Evolutionary conservation across 169 alveolate genomes (phyloP).

Genomic region (Eimeria maxima): DNA sequence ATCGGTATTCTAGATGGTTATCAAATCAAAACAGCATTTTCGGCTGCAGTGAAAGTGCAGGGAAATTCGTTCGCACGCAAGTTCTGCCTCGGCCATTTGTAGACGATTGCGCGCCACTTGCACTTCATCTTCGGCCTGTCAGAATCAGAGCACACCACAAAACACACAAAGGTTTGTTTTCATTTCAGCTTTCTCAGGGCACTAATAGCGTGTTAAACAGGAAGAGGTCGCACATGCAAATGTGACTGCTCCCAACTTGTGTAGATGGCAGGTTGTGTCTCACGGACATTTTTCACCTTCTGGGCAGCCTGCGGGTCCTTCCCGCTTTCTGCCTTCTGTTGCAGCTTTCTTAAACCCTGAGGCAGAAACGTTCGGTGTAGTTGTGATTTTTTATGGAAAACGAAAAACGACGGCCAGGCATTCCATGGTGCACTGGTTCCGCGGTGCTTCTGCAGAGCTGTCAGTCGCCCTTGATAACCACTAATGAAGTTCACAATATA

Average conservation of each 20-base stretch:
- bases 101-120: constrained; percentile 33
- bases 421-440: background rate
- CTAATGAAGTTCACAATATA: background rate
- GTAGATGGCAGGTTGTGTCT: background rate
- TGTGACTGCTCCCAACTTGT: no score
- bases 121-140: constrained; percentile 62
- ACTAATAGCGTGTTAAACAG: background rate
- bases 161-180: no score
- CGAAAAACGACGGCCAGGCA: no score
- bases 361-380: background rate
- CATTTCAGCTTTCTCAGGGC: background rate
- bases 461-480: background rate
- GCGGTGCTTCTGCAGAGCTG: background rate
- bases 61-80: background rate
- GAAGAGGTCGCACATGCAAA: background rate
- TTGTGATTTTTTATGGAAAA: no score
- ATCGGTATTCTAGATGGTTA: no score
- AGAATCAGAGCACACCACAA: background rate
- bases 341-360: constrained; percentile 46
- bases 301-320: constrained; percentile 40
- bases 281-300: constrained; percentile 27
- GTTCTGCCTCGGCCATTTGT: constrained; percentile 59
- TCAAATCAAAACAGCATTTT: no score
- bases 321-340: constrained; percentile 44
- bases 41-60: background rate